Evolutionary conservation across 441 rosid species (phyloP), one percentile per base, ranked within the genome.

Genomic region (Francoa sonchifolia): DNA sequence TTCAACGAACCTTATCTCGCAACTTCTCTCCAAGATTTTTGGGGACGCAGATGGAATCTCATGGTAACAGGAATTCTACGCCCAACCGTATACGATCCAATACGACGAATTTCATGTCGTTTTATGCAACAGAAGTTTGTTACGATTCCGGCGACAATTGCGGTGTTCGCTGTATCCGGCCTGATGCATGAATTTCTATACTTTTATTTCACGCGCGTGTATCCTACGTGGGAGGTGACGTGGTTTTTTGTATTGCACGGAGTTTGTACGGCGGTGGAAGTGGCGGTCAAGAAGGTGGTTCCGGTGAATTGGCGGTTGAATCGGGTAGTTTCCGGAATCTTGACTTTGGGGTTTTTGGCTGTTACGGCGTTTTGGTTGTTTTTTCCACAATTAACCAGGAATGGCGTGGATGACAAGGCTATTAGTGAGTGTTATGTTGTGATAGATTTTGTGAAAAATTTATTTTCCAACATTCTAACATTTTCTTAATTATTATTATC

Each of bases 1-100:
- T 82, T 71, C 57, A 54, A 82, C 17, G 72, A 74, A 40, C 96
- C 90, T 0, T 79, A 74, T 64, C 51, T 77, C 9, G 39, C 84
- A 34, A 73, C 94, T 23, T 82, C 94, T 1, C 56, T 86, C 1
- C 96, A 87, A 10, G 86, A 87, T 66, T 87, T 82, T 20, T 87
- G 94, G 94, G 72, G 93, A 23, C 70, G 60, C 0, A 59, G 96
- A 43, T 87, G 96, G 96, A 87, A 83, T 60, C 72, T 77, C 17
- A 54, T 63, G 67, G 94, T 79, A 27, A 36, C 71, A 1, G 33
- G 56, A 4, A 67, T 70, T 28, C 70, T 87, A 15, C 77, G 82
- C 3, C 57, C 81, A 4, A 55, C 75, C 1, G 59, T 87, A 2
- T 74, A 79, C 50, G 21, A 53, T n/a, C 92, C 92, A 0, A 46